Percentiles rank a stretch among this genome's conserved stretches.
These are phyloP conservation scores for Clavispora fructus DNA, from an alignment of 805 yeast genomes.

Conservation along the genomic window DNA sequence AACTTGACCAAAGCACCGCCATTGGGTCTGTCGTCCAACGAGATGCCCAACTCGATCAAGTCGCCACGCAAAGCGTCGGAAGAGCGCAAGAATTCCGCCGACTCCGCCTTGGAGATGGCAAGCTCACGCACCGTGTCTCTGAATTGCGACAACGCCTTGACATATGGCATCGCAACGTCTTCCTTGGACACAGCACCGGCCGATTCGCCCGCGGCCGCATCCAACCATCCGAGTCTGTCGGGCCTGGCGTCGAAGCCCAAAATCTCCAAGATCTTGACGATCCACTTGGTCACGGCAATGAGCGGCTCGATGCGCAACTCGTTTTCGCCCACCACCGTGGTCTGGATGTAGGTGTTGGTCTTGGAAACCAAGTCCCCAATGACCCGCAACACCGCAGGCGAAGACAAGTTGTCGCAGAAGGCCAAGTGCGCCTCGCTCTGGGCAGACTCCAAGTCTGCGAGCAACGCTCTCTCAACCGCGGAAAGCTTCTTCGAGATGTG, in stretches of 20 bases:
- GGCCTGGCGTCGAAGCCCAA: constrained; percentile 72
- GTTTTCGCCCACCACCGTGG: constrained; percentile 34
- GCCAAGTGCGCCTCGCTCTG: constrained; percentile 65
- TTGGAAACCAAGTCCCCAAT: constrained; percentile 65
- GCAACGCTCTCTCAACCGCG: constrained; percentile 49
- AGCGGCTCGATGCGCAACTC: constrained; percentile 63
- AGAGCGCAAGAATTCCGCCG: constrained; percentile 52
- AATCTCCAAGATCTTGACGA: constrained; percentile 63
- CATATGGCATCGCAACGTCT: constrained; percentile 73
- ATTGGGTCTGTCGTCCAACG: constrained; percentile 81
- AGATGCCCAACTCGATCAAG: constrained; percentile 68
- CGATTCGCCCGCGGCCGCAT: constrained; percentile 27
- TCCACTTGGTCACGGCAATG: constrained; percentile 57
- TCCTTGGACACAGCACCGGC: constrained; percentile 37
- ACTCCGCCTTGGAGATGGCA: constrained; percentile 59
- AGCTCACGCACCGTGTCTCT: constrained; percentile 74
- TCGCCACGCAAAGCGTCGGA: constrained; percentile 73
- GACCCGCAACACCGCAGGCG: constrained; percentile 66
- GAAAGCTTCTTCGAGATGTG: constrained; percentile 61
- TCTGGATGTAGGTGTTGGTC: constrained; percentile 65
- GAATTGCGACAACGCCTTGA: constrained; percentile 69
- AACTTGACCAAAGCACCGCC: constrained; percentile 84
- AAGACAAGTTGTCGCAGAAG: constrained; percentile 83
- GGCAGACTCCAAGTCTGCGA: constrained; percentile 43
- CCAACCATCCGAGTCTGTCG: constrained; percentile 81